Percentiles rank a stretch among this genome's conserved stretches.
These are phyloP conservation scores for Eucalyptus lansdowneana DNA, from an alignment of 345 rosid species.

Conservation along the genomic window DNA sequence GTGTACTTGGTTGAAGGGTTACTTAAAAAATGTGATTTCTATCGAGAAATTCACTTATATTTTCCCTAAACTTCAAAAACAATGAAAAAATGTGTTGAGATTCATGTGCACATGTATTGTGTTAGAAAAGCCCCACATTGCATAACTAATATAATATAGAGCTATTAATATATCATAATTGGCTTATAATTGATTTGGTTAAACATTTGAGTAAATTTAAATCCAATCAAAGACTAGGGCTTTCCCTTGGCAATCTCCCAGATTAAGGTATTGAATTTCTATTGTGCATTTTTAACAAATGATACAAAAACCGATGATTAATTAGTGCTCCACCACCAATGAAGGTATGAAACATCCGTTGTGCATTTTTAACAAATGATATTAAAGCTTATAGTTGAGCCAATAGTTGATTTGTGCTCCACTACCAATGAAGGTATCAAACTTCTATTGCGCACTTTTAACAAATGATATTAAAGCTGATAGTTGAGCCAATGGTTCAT, in stretches of 20 bases:
- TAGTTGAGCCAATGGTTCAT: no score
- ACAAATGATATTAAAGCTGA: no score
- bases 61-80: neutral
- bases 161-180: no score
- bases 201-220: no score
- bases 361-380: no score
- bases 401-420: no score
- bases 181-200: accelerated
- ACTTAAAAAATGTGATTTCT: neutral
- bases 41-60: neutral
- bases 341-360: no score
- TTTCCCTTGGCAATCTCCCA: neutral
- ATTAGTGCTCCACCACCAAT: neutral
- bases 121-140: neutral
- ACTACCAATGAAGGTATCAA: no score
- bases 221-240: neutral
- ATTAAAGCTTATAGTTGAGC: no score
- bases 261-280: neutral
- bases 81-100: neutral
- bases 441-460: no score
- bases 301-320: no score
- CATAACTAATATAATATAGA: no score
- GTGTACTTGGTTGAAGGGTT: neutral
- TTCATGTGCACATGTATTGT: neutral
- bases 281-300: neutral